Evolutionary conservation across 768 basidiomycete genomes (phyloP), one percentile per base, ranked within the genome.

Genomic region (Xanthoconium purpureum): DNA sequence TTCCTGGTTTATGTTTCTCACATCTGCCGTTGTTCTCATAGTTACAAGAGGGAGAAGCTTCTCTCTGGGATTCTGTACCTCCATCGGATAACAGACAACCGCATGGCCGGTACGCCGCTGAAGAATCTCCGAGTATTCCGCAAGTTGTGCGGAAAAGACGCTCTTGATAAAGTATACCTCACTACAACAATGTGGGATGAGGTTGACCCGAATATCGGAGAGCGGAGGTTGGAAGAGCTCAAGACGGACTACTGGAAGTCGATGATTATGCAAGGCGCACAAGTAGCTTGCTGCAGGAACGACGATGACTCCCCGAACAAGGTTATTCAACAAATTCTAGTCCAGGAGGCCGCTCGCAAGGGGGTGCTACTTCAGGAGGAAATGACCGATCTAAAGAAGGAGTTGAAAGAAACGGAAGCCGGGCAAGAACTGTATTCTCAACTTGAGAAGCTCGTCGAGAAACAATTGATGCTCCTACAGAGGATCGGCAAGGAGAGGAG

Each of bases 51-150:
- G 11, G 5, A 48, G 3, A 61, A 56, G 10, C 43, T 55, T n/a
- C 66, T 78, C 1, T 60, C 70, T 10, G 75, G 70, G 2, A 67
- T 78, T 29, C 17, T 78, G 18, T 78, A 76, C 54, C 55, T 77
- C 14, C 77, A 78, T 54, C 68, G 73, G 15, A 78, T 78, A 38
- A 65, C 73, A 9, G 74, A 76, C 42, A 71, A 71, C 48, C 67
- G 75, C 1, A 70, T 77, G 68, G 65, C 64, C 0, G 77, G 71
- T 18, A 61, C 71, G 1, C 63, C 73, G 0, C 48, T 67, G 28
- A 72, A 62, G 42, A 74, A 76, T 55, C 65, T 75, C 15, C 63
- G 61, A 5, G 64, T 74, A 61, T 75, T 78, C 47, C 47, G 37
- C 39, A 47, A 62, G 38, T 20, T 71, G 5, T 72, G 71, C 20